phyloP scores from a whole-genome alignment of 257 asterid species.

The Gentiana dahurica region DNA sequence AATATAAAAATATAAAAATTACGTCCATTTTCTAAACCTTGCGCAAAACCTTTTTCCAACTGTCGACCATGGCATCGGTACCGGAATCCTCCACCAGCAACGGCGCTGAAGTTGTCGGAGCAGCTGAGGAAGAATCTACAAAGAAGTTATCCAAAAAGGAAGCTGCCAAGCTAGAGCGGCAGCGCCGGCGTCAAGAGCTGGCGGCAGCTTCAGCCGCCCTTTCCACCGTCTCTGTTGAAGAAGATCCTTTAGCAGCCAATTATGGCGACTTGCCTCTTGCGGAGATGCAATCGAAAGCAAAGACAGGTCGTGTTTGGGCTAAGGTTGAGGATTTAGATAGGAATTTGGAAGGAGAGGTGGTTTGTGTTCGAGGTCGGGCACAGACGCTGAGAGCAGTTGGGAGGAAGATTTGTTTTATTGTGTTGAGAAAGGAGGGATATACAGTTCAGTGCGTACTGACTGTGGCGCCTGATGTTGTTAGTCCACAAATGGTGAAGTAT shows the following conservation, averaged over 20 bases:
- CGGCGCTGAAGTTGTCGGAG: not conserved
- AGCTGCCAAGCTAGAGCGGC: constrained; percentile 59
- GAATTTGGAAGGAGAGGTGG: constrained; percentile 38
- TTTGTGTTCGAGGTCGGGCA: constrained; percentile 58
- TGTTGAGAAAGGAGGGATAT: constrained; percentile 65
- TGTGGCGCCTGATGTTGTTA: constrained; percentile 51
- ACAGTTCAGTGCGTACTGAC: constrained; percentile 77
- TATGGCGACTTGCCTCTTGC: constrained; percentile 58
- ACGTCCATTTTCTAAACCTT: no score
- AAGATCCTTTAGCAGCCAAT: constrained; percentile 48
- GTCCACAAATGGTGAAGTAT: constrained; percentile 72
- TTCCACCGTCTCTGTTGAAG: constrained; percentile 29
- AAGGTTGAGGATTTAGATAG: constrained; percentile 33
- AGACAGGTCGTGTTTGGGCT: constrained; percentile 63
- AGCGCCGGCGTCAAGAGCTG: constrained; percentile 55
- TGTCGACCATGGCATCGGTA: no score
- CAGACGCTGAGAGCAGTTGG: constrained; percentile 64
- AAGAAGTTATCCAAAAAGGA: constrained; percentile 67
- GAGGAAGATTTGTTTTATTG: constrained; percentile 69
- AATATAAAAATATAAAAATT: no score
- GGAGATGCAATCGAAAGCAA: constrained; percentile 66
- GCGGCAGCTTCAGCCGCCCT: constrained; percentile 38
- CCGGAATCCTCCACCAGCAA: no score
- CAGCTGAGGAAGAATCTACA: constrained; percentile 17
- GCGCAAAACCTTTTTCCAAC: no score